Base-by-base conservation (phyloP, 345 rosid genomes). In the Aquilaria malaccensis region DNA sequence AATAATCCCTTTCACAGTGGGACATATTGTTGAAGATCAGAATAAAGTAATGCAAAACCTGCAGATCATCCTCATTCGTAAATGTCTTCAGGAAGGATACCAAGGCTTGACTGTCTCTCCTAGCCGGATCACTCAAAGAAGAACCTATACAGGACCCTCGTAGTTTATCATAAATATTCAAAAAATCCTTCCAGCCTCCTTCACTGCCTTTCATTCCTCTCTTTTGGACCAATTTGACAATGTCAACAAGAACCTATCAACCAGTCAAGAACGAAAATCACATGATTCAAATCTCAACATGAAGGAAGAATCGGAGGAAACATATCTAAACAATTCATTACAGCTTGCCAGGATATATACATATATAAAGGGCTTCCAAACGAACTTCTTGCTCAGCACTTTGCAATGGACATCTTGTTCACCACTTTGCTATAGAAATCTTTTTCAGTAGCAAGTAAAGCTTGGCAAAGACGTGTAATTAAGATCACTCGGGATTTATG, bases 151-250 rank as follows among this genome's bases (percentile, higher is more conserved):
- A 68, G 57, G 83, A 63, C 48, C 96, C 98, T 1, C 79, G 15
- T 64, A 71, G 82, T 50, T 56, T 76, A 61, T 91, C 96, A 52
- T 79, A 22, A 52, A 30, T 43, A 13, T 76, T 76, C 37, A 91
- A 65, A 67, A 91, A 91, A 0, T 85, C 90, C 64, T 88, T 88
- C 96, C 96, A 91, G 46, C 64, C 75, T 62, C 96, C 96, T 0
- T 72, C 60, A 0, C 61, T 50, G 10, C 98, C 95, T 60, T 63
- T 53, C 76, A 82, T 62, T 12, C 80, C 74, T 58, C 79, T 72
- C 55, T 78, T 83, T 64, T 91, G 98, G 33, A 74, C 76, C 61
- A 85, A 13, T 73, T 74, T 91, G 46, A 91, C 96, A 11, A 86
- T 59, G 1, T 85, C 85, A 52, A 76, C 85, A 47, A 91, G 89